phyloP scores from a whole-genome alignment of 805 yeast genomes.

The Zygosaccharomyces gambellarensis region DNA sequence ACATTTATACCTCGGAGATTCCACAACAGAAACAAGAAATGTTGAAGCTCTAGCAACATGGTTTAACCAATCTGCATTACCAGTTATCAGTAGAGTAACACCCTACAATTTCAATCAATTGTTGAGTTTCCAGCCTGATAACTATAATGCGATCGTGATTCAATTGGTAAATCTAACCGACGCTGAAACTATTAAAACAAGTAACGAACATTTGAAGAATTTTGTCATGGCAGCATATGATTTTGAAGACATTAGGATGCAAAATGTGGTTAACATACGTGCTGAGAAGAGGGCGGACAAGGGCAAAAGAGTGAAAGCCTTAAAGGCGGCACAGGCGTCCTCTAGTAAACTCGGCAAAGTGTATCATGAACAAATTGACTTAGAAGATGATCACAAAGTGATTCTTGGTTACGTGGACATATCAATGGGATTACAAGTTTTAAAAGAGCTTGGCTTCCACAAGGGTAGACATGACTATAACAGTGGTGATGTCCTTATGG shows the following conservation, averaged over 20 bases:
- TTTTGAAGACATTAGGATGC: slow-evolving; percentile 42
- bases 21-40: slow-evolving; percentile 59
- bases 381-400: slow-evolving; percentile 41
- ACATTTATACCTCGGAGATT: slow-evolving; percentile 53
- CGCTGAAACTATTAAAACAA: slow-evolving; percentile 18
- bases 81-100: slow-evolving; percentile 50
- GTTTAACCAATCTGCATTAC: slow-evolving; percentile 45
- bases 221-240: slow-evolving; percentile 41
- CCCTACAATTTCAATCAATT: slow-evolving; percentile 27
- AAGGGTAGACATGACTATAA: slow-evolving; percentile 28
- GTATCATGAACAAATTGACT: slow-evolving; percentile 45
- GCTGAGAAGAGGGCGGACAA: slow-evolving; percentile 41
- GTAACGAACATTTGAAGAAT: slow-evolving; percentile 23
- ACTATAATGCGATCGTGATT: slow-evolving; percentile 21
- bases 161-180: slow-evolving; percentile 22
- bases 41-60: slow-evolving; percentile 45
- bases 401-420: slow-evolving; percentile 51
- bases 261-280: slow-evolving; percentile 37
- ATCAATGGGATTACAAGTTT: slow-evolving; percentile 33
- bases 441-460: slow-evolving; percentile 22
- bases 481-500: slow-evolving; percentile 54
- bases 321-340: slow-evolving; percentile 43
- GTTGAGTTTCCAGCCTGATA: slow-evolving; percentile 16
- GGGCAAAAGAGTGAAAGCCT: slow-evolving; percentile 37
- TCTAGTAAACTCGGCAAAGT: slow-evolving; percentile 43